Base-by-base conservation (phyloP, 257 asterid species). In the Rhazya stricta region DNA sequence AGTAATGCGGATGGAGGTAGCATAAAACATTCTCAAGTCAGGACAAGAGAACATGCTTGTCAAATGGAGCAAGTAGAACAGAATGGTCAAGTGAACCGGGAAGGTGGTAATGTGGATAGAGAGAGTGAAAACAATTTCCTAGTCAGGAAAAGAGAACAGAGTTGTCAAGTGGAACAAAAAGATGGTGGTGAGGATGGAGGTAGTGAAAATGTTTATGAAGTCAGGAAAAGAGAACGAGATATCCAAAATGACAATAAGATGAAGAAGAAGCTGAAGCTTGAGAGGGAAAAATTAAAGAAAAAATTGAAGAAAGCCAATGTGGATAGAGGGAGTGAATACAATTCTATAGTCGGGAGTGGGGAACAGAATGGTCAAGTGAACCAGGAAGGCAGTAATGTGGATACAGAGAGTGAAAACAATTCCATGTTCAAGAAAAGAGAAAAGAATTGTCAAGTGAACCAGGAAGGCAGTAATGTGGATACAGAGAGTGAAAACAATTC, bases 11-110 rank as follows among this genome's bases (percentile, higher is more conserved):
- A 70, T 46, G 39, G 66, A 56, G 72, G 66, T 10, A 46, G 61
- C 18, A 21, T 46, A 46, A 69, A 29, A 41, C 29, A 69, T 46
- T 69, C 27, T 29, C 29, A 42, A 50, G 42, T 30, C 56, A 37
- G 76, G 72, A 74, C 46, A 42, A 9, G 41, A 63, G 71, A 67
- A 71, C 45, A 73, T 46, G n/a, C 27, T 65, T 74, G 65, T 12
- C 62, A 67, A 54, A 29, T n/a, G 29, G 15, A 18, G 69, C 67
- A 78, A 79, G n/a, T n/a, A n/a, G 34, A 71, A 30, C 65, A 30
- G 37, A 69, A 42, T n/a, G 15, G 21, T 15, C 57, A 69, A 43
- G 71, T 19, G 25, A 30, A 16, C 12, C 57, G 25, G 25, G 21
- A 69, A 2, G n/a, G 27, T 29, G 9, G 37, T 45, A 32, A n/a